phyloP scores from a whole-genome alignment of 768 basidiomycete species.

The Kockovaella imperatae region DNA sequence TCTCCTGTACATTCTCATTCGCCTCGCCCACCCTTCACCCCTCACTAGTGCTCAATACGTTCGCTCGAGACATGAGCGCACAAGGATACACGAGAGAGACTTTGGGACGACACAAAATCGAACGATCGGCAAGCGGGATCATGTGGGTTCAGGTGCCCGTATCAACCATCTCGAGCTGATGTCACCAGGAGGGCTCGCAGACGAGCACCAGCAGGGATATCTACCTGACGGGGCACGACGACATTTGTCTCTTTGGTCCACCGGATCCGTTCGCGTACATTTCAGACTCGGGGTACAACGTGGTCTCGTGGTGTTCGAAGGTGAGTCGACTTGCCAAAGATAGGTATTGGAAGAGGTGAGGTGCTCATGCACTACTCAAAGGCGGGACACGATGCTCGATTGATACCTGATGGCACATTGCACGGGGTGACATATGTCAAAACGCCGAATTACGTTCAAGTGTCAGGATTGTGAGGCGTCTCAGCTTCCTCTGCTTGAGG shows the following conservation, averaged over 20 bases:
- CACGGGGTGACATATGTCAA: constrained; percentile 39
- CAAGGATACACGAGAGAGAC: too few relatives aligned
- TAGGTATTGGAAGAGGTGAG: not conserved
- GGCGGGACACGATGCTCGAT: constrained; percentile 18
- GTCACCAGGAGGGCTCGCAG: too few relatives aligned
- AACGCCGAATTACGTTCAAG: constrained; percentile 31
- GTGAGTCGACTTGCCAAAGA: constrained; percentile 10
- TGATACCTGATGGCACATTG: constrained; percentile 37
- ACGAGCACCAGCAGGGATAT: not conserved
- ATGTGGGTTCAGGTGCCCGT: too few relatives aligned
- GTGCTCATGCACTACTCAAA: too few relatives aligned
- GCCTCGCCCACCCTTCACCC: too few relatives aligned
- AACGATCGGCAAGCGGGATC: too few relatives aligned
- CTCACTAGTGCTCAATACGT: too few relatives aligned
- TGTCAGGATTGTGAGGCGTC: constrained; percentile 37
- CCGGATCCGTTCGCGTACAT: constrained; percentile 14
- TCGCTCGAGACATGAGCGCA: too few relatives aligned
- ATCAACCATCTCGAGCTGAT: too few relatives aligned
- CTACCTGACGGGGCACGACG: constrained; percentile 14
- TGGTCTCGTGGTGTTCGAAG: constrained; percentile 33
- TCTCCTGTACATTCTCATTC: too few relatives aligned
- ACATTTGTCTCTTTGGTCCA: constrained; percentile 34
- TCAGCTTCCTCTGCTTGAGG: not conserved
- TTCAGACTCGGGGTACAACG: constrained; percentile 10
- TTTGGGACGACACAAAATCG: too few relatives aligned